Evolutionary conservation across 257 asterid species (phyloP), one percentile per base, ranked within the genome.

Genomic region (Nicotiana attenuata): DNA sequence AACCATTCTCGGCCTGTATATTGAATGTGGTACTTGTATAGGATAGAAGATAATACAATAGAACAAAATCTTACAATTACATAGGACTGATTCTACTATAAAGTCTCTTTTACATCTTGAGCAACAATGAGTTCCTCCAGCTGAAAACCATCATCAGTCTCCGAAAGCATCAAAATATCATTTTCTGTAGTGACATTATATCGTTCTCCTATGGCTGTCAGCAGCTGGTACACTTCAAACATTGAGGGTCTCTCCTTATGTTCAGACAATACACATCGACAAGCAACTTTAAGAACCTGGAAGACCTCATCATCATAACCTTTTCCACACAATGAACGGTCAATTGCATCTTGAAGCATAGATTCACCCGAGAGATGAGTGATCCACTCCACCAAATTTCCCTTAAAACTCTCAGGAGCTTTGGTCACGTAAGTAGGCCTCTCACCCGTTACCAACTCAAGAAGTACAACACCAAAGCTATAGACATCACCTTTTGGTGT

Each of bases 401-500:
- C 97, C 82, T 88, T 91, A 59, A 94, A 94, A 86, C 84, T 85
- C 76, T 94, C 97, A 5, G 92, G 92, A 20, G 95, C 97, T 81
- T 82, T 90, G 61, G 90, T 65, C 78, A 89, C 95, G 14, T 15
- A 31, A 14, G 90, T 91, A 0, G 97, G 92, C 79, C 45, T 84
- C 86, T 94, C 97, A 17, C 97, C 89, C 0, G 95, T 92, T 45
- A 90, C 97, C 66, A 94, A 76, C 91, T 94, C 97, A 10, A 94
- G 88, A 53, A 94, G 97, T 80, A 94, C 97, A 2, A 94, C 97
- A 3, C 97, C 98, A 3, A 92, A 92, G 67, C 98, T 94, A 69
- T 87, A 94, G 26, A 94, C 97, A 20, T 94, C 98, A 5, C 98
- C 98, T 85, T 94, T 92, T 8, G 97, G 95, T 68, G 98, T 94